Base-by-base conservation (phyloP, 2,329 filamentous ascomycete genomes). In the Rhynchosporium secalis region DNA sequence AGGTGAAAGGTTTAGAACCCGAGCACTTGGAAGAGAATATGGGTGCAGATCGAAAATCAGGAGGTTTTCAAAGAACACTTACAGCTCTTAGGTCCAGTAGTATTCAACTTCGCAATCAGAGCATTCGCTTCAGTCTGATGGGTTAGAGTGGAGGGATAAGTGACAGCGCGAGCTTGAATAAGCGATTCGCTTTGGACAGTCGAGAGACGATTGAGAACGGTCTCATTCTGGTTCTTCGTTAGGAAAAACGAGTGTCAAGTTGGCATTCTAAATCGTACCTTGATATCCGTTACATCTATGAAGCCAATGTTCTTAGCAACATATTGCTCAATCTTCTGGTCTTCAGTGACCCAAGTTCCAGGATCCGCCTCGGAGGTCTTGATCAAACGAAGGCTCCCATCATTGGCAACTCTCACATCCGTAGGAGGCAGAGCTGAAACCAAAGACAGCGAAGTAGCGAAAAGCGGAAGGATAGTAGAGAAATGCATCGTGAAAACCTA, bases 261-360 rank as follows among this genome's bases (percentile, higher is more conserved):
- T 2, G 4, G 10, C 26, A 40, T 7, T 41, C 2, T 15, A 7
- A 29, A 41, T 3, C 20, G 5, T 48, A 63, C 61, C 56, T 61
- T 57, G 52, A 66, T 62, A 28, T 64, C 60, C 7, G 64, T 66
- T 10, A 66, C 60, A 13, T 66, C 64, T 29, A 66, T 64, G 40
- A 66, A 64, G 7, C 58, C 54, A 26, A 66, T 64, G 6, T 64
- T 64, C 49, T 65, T 65, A 4, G 63, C 40, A 10, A 65, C 61
- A 56, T 65, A 65, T 38, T 63, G 36, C 7, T 29, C 41, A 28
- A 65, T 65, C 57, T 65, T 65, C 38, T 65, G 46, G 9, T 65
- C 63, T 48, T 65, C 63, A 52, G 61, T 65, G 13, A 65, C 61
- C 63, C 63, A 65, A 28, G 43, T 38, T 26, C 51, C 64, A 31